phyloP scores from a whole-genome alignment of 225 moss, liverwort and hornwort species.

The Neckera pumila region DNA sequence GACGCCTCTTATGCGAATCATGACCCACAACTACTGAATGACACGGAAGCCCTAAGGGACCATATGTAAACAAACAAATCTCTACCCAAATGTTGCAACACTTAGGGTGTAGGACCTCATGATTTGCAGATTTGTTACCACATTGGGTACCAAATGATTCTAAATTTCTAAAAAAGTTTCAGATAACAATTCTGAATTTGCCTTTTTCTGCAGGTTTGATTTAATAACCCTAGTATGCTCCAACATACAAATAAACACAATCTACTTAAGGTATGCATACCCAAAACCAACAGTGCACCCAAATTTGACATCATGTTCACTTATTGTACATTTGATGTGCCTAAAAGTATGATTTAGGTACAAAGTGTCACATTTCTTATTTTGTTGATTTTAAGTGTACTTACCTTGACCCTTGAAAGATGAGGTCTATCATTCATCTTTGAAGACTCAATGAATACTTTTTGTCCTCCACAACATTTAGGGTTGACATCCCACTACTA shows the following conservation, averaged over 20 bases:
- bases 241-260: background rate
- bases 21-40: background rate
- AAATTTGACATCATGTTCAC: background rate
- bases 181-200: background rate
- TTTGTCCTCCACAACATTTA: background rate
- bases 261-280: accelerated
- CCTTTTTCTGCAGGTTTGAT: too few species aligned
- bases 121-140: background rate
- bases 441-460: background rate
- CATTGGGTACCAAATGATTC: too few species aligned
- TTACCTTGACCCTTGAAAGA: background rate
- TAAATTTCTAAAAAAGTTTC: background rate
- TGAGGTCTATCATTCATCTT: accelerated
- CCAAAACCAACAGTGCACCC: background rate
- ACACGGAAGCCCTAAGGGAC: background rate
- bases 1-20: too few species aligned
- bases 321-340: background rate
- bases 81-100: background rate
- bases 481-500: background rate
- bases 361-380: background rate
- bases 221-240: background rate
- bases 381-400: background rate
- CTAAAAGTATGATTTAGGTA: accelerated
- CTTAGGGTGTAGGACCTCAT: background rate
- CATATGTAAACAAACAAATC: too few species aligned